Evolutionary conservation across 768 basidiomycete genomes (phyloP), one percentile per base, ranked within the genome.

Genomic region (Gloeopeniophorella convolvens): DNA sequence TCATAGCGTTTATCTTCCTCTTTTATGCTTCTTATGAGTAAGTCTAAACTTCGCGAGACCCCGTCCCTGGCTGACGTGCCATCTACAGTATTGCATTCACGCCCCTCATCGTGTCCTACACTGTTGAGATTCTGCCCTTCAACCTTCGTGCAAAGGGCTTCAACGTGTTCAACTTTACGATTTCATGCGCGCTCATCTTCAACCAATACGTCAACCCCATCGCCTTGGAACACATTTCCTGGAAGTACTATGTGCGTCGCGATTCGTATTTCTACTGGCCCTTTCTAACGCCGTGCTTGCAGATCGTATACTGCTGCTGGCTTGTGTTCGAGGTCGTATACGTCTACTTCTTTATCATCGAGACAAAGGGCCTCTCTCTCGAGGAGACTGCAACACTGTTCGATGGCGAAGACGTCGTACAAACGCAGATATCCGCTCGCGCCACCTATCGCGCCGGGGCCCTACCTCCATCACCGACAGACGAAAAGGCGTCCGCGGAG

Each of bases 111-210:
- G n/a, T n/a, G n/a, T n/a, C n/a, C n/a, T n/a, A n/a, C n/a, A n/a
- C n/a, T n/a, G n/a, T n/a, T n/a, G n/a, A n/a, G n/a, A n/a, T n/a
- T n/a, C n/a, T n/a, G n/a, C 70, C 15, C 65, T 72, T 18, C 55
- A 51, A 60, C 35, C 63, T 72, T 51, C 68, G 72, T 50, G 70
- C 70, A 47, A 70, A 72, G 59, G 69, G 69, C 28, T 62, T 68
- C 47, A 63, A 66, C 30, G 59, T 70, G 36, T 68, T 71, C 58
- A 67, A 69, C 42, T 71, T 71, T 59, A 56, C 60, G 26, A 63
- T 69, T 42, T n/a, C n/a, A n/a, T n/a, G n/a, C n/a, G n/a, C n/a
- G n/a, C n/a, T n/a, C n/a, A n/a, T n/a, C n/a, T n/a, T n/a, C n/a
- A n/a, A n/a, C n/a, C n/a, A n/a, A n/a, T n/a, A n/a, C n/a, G n/a